A percentile compares a stretch with the other conserved stretches of the same genome.
Evolutionary conservation across 2,329 filamentous ascomycete genomes (phyloP).

Genomic region (Paecilomyces dactylethromorphus): DNA sequence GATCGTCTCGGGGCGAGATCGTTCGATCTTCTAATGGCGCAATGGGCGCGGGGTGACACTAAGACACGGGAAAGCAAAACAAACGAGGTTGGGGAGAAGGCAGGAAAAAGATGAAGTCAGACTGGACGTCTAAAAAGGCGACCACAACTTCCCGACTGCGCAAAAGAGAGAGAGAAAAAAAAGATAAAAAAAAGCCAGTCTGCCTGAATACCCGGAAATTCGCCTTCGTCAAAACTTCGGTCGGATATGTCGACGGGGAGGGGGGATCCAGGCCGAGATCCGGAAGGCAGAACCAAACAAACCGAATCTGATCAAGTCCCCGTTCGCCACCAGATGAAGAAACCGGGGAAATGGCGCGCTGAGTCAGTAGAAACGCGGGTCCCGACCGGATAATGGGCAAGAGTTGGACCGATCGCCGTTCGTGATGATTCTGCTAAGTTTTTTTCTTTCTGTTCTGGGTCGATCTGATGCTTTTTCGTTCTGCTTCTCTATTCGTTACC

Average conservation of each 20-base stretch:
- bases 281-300: not conserved
- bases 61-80: not conserved
- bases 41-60: not conserved
- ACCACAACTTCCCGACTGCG: too few species aligned
- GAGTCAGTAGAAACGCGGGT: not conserved
- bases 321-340: not conserved
- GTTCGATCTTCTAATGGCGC: not conserved
- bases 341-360: not conserved
- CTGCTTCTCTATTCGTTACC: too few species aligned
- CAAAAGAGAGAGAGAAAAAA: not conserved
- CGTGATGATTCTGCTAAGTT: too few species aligned
- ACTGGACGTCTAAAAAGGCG: too few species aligned
- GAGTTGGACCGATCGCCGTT: too few species aligned
- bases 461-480: too few species aligned
- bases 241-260: not conserved
- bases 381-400: not conserved
- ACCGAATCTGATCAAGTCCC: not conserved
- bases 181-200: not conserved
- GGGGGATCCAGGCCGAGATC: not conserved
- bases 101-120: not conserved
- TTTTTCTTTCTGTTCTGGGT: too few species aligned
- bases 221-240: not conserved
- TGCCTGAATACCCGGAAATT: not conserved
- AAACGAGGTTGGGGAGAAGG: not conserved
- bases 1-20: not conserved